Evolutionary conservation across 495 filamentous ascomycete species (phyloP).

Genomic region (Evernia prunastri): DNA sequence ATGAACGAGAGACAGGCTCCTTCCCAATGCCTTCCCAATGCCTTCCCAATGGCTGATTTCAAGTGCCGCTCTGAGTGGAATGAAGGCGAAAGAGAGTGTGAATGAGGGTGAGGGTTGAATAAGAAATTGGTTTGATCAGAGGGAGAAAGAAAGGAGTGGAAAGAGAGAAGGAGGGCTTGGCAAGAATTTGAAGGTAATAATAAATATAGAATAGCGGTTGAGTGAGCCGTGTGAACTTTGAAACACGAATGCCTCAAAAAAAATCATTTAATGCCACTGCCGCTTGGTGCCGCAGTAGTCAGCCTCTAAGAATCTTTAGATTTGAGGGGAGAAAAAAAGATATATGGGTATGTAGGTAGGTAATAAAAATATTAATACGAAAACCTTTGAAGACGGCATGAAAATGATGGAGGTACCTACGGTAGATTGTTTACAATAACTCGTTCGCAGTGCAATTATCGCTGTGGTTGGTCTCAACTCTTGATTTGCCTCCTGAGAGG

Average conservation of each 20-base stretch:
- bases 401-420: no score
- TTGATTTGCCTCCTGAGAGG: background rate
- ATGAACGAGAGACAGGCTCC: conserved; percentile 13
- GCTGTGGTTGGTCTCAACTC: no score
- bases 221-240: background rate
- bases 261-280: background rate
- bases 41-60: background rate
- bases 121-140: background rate
- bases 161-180: conserved; percentile 7
- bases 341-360: no score
- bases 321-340: no score
- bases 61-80: conserved; percentile 24
- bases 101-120: background rate
- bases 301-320: background rate
- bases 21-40: background rate
- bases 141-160: background rate
- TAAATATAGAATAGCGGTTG: no score
- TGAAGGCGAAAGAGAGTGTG: conserved; percentile 15
- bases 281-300: background rate
- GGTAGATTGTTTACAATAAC: no score
- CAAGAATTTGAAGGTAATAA: no score
- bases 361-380: no score
- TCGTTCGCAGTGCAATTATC: no score
- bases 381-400: no score
- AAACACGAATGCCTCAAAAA: background rate